Base-by-base conservation (phyloP, 257 asterid species). In the Solanum peruvianum region DNA sequence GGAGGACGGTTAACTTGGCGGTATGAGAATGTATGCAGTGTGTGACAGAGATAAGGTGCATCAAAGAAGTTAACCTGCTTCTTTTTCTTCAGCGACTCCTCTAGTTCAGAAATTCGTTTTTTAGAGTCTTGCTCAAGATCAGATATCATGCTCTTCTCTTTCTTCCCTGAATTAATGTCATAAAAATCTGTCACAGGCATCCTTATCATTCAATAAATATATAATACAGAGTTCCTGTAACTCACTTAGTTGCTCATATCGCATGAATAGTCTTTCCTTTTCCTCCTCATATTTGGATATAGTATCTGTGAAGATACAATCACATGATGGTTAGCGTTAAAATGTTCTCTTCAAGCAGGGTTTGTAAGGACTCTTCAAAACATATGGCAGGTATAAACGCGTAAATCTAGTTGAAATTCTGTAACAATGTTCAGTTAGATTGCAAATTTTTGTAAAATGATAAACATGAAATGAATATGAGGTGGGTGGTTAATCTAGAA, bases 21-120 rank as follows among this genome's bases (percentile, higher is more conserved):
- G 20, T 83, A 67, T 13, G 23, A 49, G 45, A 35, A 52, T 60
- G 69, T 27, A 14, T 62, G 45, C 42, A 29, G 25, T 21, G 86
- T 15, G 62, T 71, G 84, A 72, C 27, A 16, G 52, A 3, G 64
- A 60, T 20, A 82, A 83, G 77, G 62, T 86, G 83, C 87, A 84
- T 16, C 35, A 7, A 35, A 84, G 87, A 67, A 86, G 78, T 76
- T 91, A 62, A 95, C 99, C 98, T 94, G 95, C 87, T 94, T 97
- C 92, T 95, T 97, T 96, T 95, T 97, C 98, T 95, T 96, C 89
- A 97, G 90, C 39, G 99, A 97, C 87, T 93, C 98, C 91, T 97
- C 99, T 87, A 97, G 90, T 85, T 95, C 95, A 81, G 93, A 90
- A 82, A 96, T 93, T 93, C 91, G 95, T 82, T 92, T 92, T 72